These are phyloP conservation scores for Brassica carinata DNA, from an alignment of 345 rosid species.

Conservation along the genomic window DNA sequence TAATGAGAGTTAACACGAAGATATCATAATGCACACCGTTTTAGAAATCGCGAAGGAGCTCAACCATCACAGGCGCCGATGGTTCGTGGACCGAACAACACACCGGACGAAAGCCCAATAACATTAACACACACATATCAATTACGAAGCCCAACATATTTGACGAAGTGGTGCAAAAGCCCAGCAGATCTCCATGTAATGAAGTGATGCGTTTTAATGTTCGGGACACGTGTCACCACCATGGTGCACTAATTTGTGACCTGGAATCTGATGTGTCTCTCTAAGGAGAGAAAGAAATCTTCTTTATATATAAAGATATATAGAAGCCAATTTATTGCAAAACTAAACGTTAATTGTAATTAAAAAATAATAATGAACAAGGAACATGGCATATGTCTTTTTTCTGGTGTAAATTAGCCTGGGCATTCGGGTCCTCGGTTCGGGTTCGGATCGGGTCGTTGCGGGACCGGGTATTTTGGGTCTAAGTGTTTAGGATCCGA, in stretches of 20 bases:
- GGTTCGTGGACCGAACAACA: neutral
- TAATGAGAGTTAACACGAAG: neutral
- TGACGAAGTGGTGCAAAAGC: too few species aligned
- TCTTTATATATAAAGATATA: neutral
- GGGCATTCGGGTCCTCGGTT: too few species aligned
- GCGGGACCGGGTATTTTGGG: too few species aligned
- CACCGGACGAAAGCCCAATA: neutral
- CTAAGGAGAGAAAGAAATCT: neutral
- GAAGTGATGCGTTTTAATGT: too few species aligned
- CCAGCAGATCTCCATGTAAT: too few species aligned
- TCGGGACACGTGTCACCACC: neutral
- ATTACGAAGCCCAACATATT: neutral
- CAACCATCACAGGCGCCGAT: neutral
- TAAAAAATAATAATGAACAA: neutral
- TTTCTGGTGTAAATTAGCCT: too few species aligned
- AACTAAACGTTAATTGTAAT: neutral
- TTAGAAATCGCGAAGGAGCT: neutral
- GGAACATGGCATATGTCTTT: neutral
- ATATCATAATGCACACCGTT: neutral
- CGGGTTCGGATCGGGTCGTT: too few species aligned
- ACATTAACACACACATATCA: neutral
- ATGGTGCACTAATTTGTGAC: neutral
- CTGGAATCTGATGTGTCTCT: neutral
- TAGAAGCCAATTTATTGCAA: neutral
- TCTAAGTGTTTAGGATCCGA: too few species aligned